Evolutionary conservation across 352 stramenopile species (phyloP).

Genomic region (Phytophthora capsici): DNA sequence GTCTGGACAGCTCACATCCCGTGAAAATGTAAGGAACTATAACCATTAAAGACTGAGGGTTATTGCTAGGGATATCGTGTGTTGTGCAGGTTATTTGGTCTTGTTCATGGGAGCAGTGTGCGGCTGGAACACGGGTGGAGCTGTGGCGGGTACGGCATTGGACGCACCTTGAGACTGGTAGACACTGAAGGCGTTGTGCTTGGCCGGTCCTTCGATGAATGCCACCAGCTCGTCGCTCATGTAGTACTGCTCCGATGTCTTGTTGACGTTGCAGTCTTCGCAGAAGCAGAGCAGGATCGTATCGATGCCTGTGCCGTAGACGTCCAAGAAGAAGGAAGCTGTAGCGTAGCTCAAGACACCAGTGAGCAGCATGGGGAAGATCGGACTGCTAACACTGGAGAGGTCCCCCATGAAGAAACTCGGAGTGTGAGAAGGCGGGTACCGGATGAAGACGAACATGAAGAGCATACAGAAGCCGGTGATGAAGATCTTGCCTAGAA

Average conservation of each 20-base stretch:
- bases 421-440: constrained; percentile 56
- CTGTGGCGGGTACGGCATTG: constrained; percentile 28
- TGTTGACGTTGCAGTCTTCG: constrained; percentile 86
- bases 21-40: constrained; percentile 7
- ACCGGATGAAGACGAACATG: constrained; percentile 83
- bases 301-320: constrained; percentile 87
- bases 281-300: constrained; percentile 90
- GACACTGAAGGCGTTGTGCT: constrained; percentile 75
- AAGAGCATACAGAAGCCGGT: constrained; percentile 78
- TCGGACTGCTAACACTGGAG: constrained; percentile 64
- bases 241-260: constrained; percentile 78
- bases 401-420: constrained; percentile 84
- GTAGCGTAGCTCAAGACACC: constrained; percentile 75
- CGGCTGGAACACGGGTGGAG: constrained; percentile 37
- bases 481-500: constrained; percentile 91
- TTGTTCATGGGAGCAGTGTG: constrained; percentile 20
- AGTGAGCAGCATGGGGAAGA: constrained; percentile 83
- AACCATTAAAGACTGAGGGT: background rate
- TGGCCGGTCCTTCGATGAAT: constrained; percentile 79
- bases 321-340: constrained; percentile 80
- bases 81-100: background rate
- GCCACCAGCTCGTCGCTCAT: constrained; percentile 85
- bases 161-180: constrained; percentile 47
- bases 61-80: constrained; percentile 14
- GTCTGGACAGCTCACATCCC: constrained; percentile 41